A percentile compares a stretch with the other conserved stretches of the same genome.
phyloP scores from a whole-genome alignment of 441 rosid genomes.

The Euphorbia celastroides region DNA sequence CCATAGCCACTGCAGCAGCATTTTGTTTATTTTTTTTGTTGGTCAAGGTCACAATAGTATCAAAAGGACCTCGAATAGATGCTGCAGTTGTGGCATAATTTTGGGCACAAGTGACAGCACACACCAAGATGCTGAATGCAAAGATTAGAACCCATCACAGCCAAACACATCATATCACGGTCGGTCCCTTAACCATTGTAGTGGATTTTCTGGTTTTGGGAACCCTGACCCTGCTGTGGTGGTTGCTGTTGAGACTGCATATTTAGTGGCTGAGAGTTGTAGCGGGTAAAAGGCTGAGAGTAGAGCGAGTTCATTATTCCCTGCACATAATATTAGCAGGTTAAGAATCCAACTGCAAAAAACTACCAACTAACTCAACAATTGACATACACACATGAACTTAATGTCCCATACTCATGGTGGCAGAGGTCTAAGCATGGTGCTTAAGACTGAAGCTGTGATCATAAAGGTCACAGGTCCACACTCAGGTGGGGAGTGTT shows the following conservation, averaged over 20 bases:
- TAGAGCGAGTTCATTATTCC: constrained; percentile 89
- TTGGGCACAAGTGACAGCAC: constrained; percentile 64
- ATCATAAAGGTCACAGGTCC: too few relatives aligned
- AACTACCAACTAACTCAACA: background rate
- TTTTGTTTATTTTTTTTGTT: constrained; percentile 29
- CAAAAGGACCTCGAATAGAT: constrained; percentile 30
- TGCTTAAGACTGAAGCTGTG: too few relatives aligned
- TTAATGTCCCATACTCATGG: background rate
- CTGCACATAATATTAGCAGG: constrained; percentile 32
- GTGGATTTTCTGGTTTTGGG: constrained; percentile 80
- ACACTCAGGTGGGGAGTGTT: too few relatives aligned
- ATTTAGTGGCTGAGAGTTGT: constrained; percentile 71
- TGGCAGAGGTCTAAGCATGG: too few relatives aligned
- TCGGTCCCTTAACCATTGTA: constrained; percentile 66
- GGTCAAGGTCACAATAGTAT: constrained; percentile 25
- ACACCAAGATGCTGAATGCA: constrained; percentile 77
- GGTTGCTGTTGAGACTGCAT: constrained; percentile 65
- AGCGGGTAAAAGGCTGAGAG: constrained; percentile 84
- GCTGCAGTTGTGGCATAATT: constrained; percentile 30
- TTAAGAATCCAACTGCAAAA: background rate
- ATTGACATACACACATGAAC: background rate
- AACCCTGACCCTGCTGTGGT: constrained; percentile 75
- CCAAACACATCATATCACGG: constrained; percentile 19
- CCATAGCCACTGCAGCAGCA: constrained; percentile 14
- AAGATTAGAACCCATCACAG: constrained; percentile 68